Percentiles rank a stretch among this genome's conserved stretches.
These are phyloP conservation scores for Xylaria nigripes DNA, from an alignment of 495 filamentous ascomycete genomes.

Conservation along the genomic window DNA sequence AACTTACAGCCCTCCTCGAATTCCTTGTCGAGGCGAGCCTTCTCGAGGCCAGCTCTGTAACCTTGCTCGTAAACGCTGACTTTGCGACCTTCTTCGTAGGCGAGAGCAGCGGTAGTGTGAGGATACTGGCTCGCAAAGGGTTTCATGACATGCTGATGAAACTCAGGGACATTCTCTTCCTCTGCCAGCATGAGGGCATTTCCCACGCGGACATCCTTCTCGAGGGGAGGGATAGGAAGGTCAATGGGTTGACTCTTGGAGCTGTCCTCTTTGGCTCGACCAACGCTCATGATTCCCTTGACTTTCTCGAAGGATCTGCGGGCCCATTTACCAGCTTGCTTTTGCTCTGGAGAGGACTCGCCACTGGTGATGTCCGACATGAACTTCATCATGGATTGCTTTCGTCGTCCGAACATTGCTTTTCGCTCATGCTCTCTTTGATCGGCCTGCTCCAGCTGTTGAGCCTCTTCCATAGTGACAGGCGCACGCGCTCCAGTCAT, in stretches of 20 bases:
- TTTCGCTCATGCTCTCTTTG: background rate
- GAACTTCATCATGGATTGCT: background rate
- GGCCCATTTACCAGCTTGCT: background rate
- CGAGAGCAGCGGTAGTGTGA: background rate
- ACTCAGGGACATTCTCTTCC: background rate
- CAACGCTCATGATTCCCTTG: background rate
- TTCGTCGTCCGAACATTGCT: background rate
- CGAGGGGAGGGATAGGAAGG: background rate
- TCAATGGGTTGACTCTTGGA: too few relatives aligned
- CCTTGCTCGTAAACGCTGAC: background rate
- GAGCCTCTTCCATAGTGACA: background rate
- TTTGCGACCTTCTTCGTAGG: background rate
- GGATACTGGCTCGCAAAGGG: background rate
- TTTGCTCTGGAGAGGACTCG: too few relatives aligned
- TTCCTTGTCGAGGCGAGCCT: background rate
- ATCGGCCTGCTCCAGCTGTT: background rate
- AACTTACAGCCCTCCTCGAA: background rate
- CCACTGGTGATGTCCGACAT: too few relatives aligned
- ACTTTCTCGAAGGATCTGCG: background rate
- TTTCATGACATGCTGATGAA: constrained; percentile 1
- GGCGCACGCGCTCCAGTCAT: background rate
- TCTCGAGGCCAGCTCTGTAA: background rate
- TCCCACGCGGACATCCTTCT: background rate
- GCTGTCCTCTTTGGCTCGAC: background rate
- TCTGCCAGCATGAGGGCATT: background rate